Evolutionary conservation across 805 yeast genomes (phyloP).

Genomic region (Schizosaccharomyces japonicus): DNA sequence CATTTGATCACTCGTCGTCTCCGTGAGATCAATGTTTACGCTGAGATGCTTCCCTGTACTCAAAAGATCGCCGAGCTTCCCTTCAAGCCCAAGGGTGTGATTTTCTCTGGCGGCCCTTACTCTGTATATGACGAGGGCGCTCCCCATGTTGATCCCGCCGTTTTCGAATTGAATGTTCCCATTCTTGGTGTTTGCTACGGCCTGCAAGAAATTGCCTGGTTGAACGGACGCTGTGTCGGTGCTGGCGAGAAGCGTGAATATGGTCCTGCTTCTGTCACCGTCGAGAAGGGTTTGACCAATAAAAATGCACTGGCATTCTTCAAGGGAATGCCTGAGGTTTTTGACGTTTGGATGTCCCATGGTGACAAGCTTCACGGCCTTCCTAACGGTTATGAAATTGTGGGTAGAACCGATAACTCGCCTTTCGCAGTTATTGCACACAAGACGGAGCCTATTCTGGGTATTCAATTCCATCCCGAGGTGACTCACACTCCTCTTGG

Average conservation of each 20-base stretch:
- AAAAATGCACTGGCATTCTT: conserved; percentile 36
- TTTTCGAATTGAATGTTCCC: conserved; percentile 78
- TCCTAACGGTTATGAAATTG: conserved; percentile 69
- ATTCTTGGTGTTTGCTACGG: conserved; percentile 96
- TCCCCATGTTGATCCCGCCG: conserved; percentile 90
- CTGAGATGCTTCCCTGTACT: conserved; percentile 98
- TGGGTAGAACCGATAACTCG: conserved; percentile 81
- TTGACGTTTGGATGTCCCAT: conserved; percentile 89
- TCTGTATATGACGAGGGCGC: conserved; percentile 88
- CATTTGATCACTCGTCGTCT: conserved; percentile 90
- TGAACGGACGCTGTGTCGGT: conserved; percentile 68
- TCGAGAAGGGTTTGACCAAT: conserved; percentile 11
- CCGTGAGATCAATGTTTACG: conserved; percentile 92
- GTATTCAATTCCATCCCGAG: conserved; percentile 98
- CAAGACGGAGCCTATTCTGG: conserved; percentile 49
- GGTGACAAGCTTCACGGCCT: conserved; percentile 84
- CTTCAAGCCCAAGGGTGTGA: conserved; percentile 92
- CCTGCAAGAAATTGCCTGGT: conserved; percentile 97
- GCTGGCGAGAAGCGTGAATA: conserved; percentile 95
- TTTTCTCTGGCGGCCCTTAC: conserved; percentile 92
- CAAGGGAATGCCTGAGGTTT: conserved; percentile 67
- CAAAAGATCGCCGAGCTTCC: conserved; percentile 78
- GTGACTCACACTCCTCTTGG: conserved; percentile 91
- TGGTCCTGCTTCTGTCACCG: conserved; percentile 79
- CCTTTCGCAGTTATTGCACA: conserved; percentile 86